These are phyloP conservation scores for Fusarium siculi DNA, from an alignment of 2,329 filamentous ascomycete genomes.

Conservation along the genomic window DNA sequence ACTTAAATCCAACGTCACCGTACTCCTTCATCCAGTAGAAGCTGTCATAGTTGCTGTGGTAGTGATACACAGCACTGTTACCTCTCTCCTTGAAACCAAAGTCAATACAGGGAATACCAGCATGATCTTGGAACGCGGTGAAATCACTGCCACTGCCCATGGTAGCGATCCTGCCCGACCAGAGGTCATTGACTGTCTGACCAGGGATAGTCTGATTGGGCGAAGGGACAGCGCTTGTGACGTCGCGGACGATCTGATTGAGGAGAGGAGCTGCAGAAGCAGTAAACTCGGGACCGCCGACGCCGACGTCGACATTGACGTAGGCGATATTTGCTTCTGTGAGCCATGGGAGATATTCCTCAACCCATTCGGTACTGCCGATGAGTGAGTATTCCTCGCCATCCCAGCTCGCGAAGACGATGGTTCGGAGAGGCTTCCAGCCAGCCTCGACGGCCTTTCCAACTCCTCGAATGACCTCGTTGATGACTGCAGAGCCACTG, in stretches of 20 bases:
- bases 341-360: conserved; percentile 88
- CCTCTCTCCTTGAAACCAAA: conserved; percentile 64
- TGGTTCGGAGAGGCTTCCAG: conserved; percentile 77
- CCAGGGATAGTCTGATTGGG: conserved; percentile 79
- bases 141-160: conserved; percentile 81
- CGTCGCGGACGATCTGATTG: conserved; percentile 76
- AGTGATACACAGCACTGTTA: conserved; percentile 74
- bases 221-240: conserved; percentile 70
- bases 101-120: conserved; percentile 73
- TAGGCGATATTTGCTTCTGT: conserved; percentile 79
- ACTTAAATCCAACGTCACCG: conserved; percentile 75
- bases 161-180: conserved; percentile 69
- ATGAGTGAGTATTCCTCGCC: conserved; percentile 87
- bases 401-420: conserved; percentile 88
- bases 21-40: conserved; percentile 89
- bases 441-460: conserved; percentile 73
- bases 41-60: conserved; percentile 92
- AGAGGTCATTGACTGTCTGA: conserved; percentile 78
- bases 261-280: conserved; percentile 79
- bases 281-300: conserved; percentile 70
- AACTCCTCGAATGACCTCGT: conserved; percentile 81
- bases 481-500: conserved; percentile 81
- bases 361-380: conserved; percentile 92
- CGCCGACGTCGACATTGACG: conserved; percentile 84
- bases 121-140: conserved; percentile 79